phyloP scores from a whole-genome alignment of 805 yeast species.

The Zygosaccharomyces siamensis region DNA sequence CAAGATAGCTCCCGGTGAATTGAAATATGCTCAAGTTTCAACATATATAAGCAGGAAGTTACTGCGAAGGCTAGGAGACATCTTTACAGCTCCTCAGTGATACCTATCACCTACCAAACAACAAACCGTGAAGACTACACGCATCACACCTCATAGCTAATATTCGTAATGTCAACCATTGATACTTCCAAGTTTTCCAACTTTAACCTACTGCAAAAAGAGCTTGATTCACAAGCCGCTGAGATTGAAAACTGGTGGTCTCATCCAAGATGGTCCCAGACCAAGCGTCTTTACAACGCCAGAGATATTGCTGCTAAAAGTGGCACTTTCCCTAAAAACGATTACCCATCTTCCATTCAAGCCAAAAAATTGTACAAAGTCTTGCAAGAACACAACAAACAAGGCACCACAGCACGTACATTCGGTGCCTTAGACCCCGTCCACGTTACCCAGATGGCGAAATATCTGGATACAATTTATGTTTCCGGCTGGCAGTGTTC shows the following conservation, averaged over 20 bases:
- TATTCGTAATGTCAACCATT: conserved; percentile 1
- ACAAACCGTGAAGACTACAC: not conserved
- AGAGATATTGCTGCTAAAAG: conserved; percentile 88
- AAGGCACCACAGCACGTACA: conserved; percentile 56
- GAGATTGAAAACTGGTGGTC: conserved; percentile 89
- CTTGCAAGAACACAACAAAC: conserved; percentile 61
- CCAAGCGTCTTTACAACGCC: conserved; percentile 83
- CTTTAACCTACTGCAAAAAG: conserved; percentile 15
- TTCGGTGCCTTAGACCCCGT: conserved; percentile 96
- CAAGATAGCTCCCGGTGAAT: not conserved
- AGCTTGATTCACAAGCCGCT: conserved; percentile 47
- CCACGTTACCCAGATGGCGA: conserved; percentile 95
- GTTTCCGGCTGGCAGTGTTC: conserved; percentile 99
- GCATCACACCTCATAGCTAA: not conserved
- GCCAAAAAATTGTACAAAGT: conserved; percentile 75
- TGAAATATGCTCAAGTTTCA: not conserved
- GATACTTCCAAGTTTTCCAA: conserved; percentile 7
- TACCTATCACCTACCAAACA: not conserved
- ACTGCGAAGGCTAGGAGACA: not conserved
- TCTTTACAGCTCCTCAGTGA: not conserved
- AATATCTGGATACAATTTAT: conserved; percentile 85
- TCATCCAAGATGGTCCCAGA: conserved; percentile 83
- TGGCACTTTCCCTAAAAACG: conserved; percentile 60
- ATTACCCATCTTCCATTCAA: conserved; percentile 73
- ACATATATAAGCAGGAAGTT: not conserved